Conservation (phyloP, 2,329 filamentous ascomycete species). For the Neoascochyta sp. region DNA sequence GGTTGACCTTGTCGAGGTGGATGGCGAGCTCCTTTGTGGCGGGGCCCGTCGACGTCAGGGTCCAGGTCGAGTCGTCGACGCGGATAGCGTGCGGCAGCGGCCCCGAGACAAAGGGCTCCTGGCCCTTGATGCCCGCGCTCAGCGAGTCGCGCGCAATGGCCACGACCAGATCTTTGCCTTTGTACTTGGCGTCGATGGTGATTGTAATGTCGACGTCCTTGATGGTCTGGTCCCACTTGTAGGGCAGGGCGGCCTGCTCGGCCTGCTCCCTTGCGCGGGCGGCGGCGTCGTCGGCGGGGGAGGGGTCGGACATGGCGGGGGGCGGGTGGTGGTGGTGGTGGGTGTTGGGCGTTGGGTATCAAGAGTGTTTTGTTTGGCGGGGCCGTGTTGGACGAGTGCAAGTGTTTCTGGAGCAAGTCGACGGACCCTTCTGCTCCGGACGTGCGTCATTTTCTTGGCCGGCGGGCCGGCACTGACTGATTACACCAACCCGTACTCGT, state of each 20-base stretch:
- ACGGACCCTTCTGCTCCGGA: too few species aligned
- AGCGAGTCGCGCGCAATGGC: slow-evolving; percentile 76
- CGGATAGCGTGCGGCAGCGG: slow-evolving; percentile 75
- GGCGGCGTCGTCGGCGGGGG: slow-evolving; percentile 55
- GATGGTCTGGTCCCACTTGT: slow-evolving; percentile 97
- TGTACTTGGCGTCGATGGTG: slow-evolving; percentile 74
- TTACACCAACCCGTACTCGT: too few species aligned
- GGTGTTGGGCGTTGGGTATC: slow-evolving; percentile 5
- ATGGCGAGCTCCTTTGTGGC: slow-evolving; percentile 71
- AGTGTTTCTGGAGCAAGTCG: too few species aligned
- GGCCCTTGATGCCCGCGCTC: slow-evolving; percentile 79
- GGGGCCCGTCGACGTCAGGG: slow-evolving; percentile 64
- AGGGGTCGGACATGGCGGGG: slow-evolving; percentile 40
- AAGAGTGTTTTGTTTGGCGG: slow-evolving; percentile 9
- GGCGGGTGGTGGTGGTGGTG: too few species aligned
- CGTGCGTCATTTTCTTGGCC: too few species aligned
- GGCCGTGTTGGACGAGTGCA: too few species aligned
- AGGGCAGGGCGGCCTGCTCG: slow-evolving; percentile 87
- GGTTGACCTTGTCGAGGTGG: slow-evolving; percentile 92
- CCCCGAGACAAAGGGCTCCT: slow-evolving; percentile 83
- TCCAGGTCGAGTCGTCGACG: slow-evolving; percentile 92
- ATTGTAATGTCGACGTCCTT: slow-evolving; percentile 78
- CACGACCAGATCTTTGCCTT: slow-evolving; percentile 78
- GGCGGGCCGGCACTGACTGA: too few species aligned
- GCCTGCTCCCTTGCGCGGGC: slow-evolving; percentile 69